phyloP scores from a whole-genome alignment of 306 rosid species.

The Cucurbita ficifolia region DNA sequence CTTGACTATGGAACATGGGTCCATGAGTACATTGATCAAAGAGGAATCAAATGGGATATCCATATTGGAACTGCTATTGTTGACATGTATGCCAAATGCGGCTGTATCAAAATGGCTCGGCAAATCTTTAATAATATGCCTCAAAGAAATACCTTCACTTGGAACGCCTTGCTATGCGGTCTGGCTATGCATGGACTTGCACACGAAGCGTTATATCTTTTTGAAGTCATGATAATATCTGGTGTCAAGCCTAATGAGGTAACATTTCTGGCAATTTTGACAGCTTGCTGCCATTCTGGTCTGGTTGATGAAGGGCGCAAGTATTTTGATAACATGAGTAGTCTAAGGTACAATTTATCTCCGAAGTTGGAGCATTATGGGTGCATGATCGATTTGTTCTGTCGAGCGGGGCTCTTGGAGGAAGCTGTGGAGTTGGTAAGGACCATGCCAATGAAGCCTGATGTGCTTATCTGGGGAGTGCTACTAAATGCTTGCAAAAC shows the following conservation, averaged over 20 bases:
- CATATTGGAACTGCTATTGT: conserved; percentile 56
- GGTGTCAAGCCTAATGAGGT: conserved; percentile 52
- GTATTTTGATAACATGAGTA: conserved; percentile 36
- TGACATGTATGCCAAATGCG: conserved; percentile 75
- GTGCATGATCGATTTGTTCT: conserved; percentile 66
- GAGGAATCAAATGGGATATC: conserved; percentile 48
- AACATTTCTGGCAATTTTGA: conserved; percentile 57
- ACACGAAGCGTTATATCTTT: conserved; percentile 33
- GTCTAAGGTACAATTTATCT: conserved; percentile 27
- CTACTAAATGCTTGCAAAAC: conserved; percentile 44
- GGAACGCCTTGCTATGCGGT: conserved; percentile 64
- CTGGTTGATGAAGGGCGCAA: conserved; percentile 52
- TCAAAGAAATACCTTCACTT: conserved; percentile 44
- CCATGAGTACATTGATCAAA: conserved; percentile 40
- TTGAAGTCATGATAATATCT: conserved; percentile 38
- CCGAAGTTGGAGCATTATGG: conserved; percentile 65
- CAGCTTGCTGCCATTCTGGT: conserved; percentile 75
- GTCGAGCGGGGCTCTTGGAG: conserved; percentile 49
- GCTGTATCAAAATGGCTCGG: conserved; percentile 43
- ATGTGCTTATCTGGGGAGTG: conserved; percentile 59
- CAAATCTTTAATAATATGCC: conserved; percentile 31
- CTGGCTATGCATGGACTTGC: conserved; percentile 58
- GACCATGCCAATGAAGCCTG: conserved; percentile 74
- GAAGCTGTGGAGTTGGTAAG: conserved; percentile 56
- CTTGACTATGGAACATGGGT: conserved; percentile 68